A percentile compares a stretch with the other conserved stretches of the same genome.
Conservation (phyloP, 2,329 filamentous ascomycete species). For the Magnaporthales sp. region DNA sequence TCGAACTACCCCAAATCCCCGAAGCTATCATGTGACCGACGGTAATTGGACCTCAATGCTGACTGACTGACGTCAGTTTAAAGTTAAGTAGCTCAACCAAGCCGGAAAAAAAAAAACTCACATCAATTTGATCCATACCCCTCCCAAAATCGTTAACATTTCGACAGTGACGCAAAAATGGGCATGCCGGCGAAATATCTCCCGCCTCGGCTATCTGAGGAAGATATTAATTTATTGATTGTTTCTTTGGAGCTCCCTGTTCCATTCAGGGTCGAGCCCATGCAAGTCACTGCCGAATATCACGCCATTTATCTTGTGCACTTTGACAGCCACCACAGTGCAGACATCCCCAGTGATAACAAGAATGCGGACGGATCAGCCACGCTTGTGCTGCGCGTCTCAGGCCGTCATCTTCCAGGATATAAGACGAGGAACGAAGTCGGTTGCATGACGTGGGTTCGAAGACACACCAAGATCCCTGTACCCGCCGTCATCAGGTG, state of each 20-base stretch:
- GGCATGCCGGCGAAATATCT: too few species aligned
- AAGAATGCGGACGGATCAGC: not conserved
- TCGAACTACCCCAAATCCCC: too few species aligned
- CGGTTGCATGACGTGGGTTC: conserved; percentile 24
- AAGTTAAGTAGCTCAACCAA: too few species aligned
- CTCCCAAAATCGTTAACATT: too few species aligned
- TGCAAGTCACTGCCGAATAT: not conserved
- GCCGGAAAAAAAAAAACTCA: too few species aligned
- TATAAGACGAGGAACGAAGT: conserved; percentile 23
- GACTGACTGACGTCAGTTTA: too few species aligned
- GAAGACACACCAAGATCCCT: conserved; percentile 22
- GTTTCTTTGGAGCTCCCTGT: not conserved
- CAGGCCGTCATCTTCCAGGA: not conserved
- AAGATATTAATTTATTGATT: not conserved
- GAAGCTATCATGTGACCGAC: too few species aligned
- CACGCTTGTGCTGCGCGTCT: not conserved
- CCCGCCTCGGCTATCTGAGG: too few species aligned
- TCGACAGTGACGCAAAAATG: too few species aligned
- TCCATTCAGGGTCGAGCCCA: not conserved
- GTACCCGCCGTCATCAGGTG: conserved; percentile 21
- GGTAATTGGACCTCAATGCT: too few species aligned
- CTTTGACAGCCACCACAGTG: not conserved
- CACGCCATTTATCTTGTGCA: not conserved
- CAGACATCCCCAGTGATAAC: not conserved
- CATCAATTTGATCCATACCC: too few species aligned